Conservation (phyloP, 2,329 filamentous ascomycete species). For the Aspergillus felis region DNA sequence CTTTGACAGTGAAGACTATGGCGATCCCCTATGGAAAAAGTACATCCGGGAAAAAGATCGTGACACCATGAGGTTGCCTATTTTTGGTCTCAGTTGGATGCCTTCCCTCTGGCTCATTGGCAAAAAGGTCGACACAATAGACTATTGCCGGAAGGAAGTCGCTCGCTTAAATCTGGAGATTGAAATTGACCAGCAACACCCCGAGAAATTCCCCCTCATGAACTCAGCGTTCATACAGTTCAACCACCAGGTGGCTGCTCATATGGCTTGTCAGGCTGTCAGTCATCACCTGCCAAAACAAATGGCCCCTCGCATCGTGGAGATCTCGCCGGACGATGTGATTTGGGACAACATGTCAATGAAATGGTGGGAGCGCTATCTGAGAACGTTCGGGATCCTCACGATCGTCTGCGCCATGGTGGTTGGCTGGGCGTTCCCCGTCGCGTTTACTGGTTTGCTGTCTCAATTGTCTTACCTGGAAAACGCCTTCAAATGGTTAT, state of each 20-base stretch:
- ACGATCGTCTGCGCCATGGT: slow-evolving; percentile 68
- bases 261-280: slow-evolving; percentile 94
- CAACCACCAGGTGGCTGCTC: slow-evolving; percentile 93
- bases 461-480: slow-evolving; percentile 73
- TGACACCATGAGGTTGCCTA: slow-evolving; percentile 74
- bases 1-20: slow-evolving; percentile 58
- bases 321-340: slow-evolving; percentile 88
- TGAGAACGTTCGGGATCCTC: slow-evolving; percentile 65
- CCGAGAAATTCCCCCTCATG: slow-evolving; percentile 85
- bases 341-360: slow-evolving; percentile 98
- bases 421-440: slow-evolving; percentile 84
- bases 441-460: slow-evolving; percentile 79
- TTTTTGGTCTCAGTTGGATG: slow-evolving; percentile 63
- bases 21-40: slow-evolving; percentile 70
- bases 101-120: slow-evolving; percentile 73
- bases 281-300: slow-evolving; percentile 88
- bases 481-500: slow-evolving; percentile 62
- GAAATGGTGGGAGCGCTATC: slow-evolving; percentile 86
- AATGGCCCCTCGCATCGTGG: slow-evolving; percentile 89
- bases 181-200: slow-evolving; percentile 79
- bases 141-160: slow-evolving; percentile 81
- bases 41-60: slow-evolving; percentile 79
- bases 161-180: slow-evolving; percentile 89
- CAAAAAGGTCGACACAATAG: slow-evolving; percentile 92
- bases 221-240: slow-evolving; percentile 98